A percentile compares a stretch with the other conserved stretches of the same genome.
These are phyloP conservation scores for Lecanicillium sp. DNA, from an alignment of 2,329 filamentous ascomycete genomes.

Conservation along the genomic window DNA sequence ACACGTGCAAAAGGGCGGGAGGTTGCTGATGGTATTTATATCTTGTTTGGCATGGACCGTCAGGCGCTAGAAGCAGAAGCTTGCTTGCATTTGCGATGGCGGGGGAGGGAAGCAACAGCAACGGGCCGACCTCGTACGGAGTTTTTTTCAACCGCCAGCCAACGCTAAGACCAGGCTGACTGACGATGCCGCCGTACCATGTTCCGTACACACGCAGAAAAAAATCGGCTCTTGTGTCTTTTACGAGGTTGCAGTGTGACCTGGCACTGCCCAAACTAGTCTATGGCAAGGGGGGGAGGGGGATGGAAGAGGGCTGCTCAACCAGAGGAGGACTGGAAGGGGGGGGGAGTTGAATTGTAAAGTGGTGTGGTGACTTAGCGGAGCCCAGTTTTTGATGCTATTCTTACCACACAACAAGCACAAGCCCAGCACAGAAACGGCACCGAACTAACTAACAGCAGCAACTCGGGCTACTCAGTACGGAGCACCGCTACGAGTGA, in stretches of 20 bases:
- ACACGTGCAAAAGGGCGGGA: background rate
- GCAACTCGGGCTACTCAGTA: no score
- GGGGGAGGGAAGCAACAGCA: background rate
- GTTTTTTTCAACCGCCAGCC: no score
- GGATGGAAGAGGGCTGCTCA: no score
- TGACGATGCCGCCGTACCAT: background rate
- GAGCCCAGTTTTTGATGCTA: slow-evolving; percentile 2
- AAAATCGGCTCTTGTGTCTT: no score
- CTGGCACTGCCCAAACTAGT: no score
- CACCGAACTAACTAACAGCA: no score
- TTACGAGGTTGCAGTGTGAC: slow-evolving; percentile 12
- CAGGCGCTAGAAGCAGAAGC: slow-evolving; percentile 1
- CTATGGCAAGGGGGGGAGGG: no score
- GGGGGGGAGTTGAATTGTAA: no score
- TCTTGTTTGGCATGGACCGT: background rate
- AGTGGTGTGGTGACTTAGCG: background rate
- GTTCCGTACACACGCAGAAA: no score
- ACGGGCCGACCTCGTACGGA: no score
- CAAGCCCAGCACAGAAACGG: background rate
- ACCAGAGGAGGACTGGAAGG: no score
- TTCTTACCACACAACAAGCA: slow-evolving; percentile 1
- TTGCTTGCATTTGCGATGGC: background rate
- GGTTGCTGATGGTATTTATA: slow-evolving; percentile 3
- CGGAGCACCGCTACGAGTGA: no score
- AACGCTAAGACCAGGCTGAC: background rate